Evolutionary conservation across 306 rosid species (phyloP).

Genomic region (Trifolium pratense): DNA sequence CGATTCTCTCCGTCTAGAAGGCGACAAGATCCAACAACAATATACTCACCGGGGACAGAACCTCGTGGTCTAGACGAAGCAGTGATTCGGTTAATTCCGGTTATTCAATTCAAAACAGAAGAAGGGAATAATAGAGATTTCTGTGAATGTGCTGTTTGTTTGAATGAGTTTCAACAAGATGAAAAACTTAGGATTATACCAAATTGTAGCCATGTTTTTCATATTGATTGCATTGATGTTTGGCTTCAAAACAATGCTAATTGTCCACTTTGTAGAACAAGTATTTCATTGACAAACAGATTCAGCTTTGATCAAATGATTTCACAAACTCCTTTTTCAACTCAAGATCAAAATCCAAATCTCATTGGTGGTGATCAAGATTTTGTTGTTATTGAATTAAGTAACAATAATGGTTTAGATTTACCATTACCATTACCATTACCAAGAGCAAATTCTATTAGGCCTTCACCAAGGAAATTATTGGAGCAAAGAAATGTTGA

Average conservation of each 20-base stretch:
- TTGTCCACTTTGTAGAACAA: slow-evolving; percentile 93
- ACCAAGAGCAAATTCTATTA: slow-evolving; percentile 32
- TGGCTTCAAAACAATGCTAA: slow-evolving; percentile 93
- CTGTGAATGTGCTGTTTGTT: slow-evolving; percentile 88
- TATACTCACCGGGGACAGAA: slow-evolving; percentile 46
- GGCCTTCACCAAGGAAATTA: slow-evolving; percentile 53
- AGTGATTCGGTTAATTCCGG: slow-evolving; percentile 77
- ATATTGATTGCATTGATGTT: slow-evolving; percentile 92
- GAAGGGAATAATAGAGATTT: slow-evolving; percentile 31
- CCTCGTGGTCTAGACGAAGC: slow-evolving; percentile 80
- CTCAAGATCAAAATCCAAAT: slow-evolving; percentile 48
- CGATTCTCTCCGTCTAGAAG: slow-evolving; percentile 70
- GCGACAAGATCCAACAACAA: slow-evolving; percentile 47
- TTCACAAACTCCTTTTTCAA: slow-evolving; percentile 44
- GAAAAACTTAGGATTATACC: slow-evolving; percentile 88
- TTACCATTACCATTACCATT: slow-evolving; percentile 19
- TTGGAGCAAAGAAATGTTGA: slow-evolving; percentile 41
- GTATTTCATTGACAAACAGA: slow-evolving; percentile 58
- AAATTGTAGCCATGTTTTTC: slow-evolving; percentile 80
- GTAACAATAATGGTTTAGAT: slow-evolving; percentile 48
- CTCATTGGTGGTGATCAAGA: slow-evolving; percentile 54
- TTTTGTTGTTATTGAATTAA: slow-evolving; percentile 82
- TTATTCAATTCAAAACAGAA: slow-evolving; percentile 60
- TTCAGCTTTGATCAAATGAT: slow-evolving; percentile 56
- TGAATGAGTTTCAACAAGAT: slow-evolving; percentile 74